These are phyloP conservation scores for Agarophyton chilense DNA, from an alignment of 23 red algal genomes.

Conservation along the genomic window DNA sequence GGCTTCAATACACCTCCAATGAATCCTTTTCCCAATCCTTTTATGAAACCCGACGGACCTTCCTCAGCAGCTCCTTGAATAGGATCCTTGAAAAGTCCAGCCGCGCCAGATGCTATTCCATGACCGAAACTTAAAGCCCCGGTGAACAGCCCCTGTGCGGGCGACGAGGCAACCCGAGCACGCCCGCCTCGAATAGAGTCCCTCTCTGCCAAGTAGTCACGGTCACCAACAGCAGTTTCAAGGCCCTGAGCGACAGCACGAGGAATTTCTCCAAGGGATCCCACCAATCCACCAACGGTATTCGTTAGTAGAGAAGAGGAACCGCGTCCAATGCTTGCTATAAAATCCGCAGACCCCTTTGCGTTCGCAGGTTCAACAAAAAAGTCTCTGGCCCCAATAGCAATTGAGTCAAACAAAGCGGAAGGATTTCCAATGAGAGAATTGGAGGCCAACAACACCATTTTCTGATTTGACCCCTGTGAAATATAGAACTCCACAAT, in stretches of 20 bases:
- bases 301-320: slow-evolving; percentile 87
- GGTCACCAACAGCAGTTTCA: slow-evolving; percentile 85
- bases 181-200: slow-evolving; percentile 77
- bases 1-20: slow-evolving; percentile 84
- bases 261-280: slow-evolving; percentile 85
- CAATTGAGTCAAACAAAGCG: slow-evolving; percentile 92
- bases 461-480: slow-evolving; percentile 76
- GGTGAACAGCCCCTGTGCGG: slow-evolving; percentile 81
- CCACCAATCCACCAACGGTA: slow-evolving; percentile 85
- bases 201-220: slow-evolving; percentile 85
- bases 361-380: slow-evolving; percentile 90
- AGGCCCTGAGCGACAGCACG: slow-evolving; percentile 84
- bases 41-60: slow-evolving; percentile 82
- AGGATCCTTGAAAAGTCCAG: slow-evolving; percentile 85
- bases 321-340: slow-evolving; percentile 83
- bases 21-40: slow-evolving; percentile 79
- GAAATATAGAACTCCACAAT: slow-evolving; percentile 87
- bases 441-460: slow-evolving; percentile 80
- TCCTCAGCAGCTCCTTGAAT: slow-evolving; percentile 80
- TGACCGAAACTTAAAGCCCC: slow-evolving; percentile 89
- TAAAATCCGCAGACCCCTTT: slow-evolving; percentile 86
- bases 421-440: slow-evolving; percentile 89
- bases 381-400: slow-evolving; percentile 92
- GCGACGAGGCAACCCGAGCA: slow-evolving; percentile 60
- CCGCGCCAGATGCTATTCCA: slow-evolving; percentile 82